phyloP scores from a whole-genome alignment of 805 yeast species.

The Spencermartinsiella europaea region DNA sequence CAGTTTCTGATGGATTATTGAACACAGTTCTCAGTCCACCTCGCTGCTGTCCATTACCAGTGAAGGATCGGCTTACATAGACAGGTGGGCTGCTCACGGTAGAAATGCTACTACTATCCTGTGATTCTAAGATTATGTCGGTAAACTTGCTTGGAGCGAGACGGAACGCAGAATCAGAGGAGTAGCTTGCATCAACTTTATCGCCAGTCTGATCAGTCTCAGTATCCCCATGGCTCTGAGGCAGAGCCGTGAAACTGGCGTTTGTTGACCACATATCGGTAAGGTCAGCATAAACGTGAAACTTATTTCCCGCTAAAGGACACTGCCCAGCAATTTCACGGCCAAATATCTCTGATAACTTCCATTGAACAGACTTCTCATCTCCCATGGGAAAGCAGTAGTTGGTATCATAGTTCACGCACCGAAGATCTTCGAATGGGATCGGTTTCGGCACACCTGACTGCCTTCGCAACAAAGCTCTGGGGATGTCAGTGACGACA shows the following conservation, averaged over 20 bases:
- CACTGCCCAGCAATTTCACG: slow-evolving; percentile 55
- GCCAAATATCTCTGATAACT: slow-evolving; percentile 66
- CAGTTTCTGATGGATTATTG: slow-evolving; percentile 52
- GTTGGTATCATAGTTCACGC: slow-evolving; percentile 55
- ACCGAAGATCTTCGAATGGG: slow-evolving; percentile 61
- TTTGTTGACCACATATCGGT: slow-evolving; percentile 12
- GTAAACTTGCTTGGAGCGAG: slow-evolving; percentile 1
- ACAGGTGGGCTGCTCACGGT: slow-evolving; percentile 53
- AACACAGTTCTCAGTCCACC: slow-evolving; percentile 84
- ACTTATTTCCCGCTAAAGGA: slow-evolving; percentile 42
- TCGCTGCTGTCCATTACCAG: slow-evolving; percentile 85
- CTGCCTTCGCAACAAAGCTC: slow-evolving; percentile 54
- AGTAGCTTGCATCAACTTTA: neutral
- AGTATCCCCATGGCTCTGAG: neutral
- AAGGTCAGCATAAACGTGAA: slow-evolving; percentile 25
- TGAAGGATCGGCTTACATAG: slow-evolving; percentile 72
- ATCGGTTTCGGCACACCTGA: slow-evolving; percentile 79
- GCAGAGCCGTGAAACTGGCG: neutral
- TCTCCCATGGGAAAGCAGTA: slow-evolving; percentile 77
- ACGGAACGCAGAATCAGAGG: neutral
- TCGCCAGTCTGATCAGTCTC: neutral
- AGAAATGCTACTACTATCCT: slow-evolving; percentile 41
- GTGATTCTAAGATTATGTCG: slow-evolving; percentile 40
- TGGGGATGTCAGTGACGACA: slow-evolving; percentile 65
- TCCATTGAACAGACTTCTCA: slow-evolving; percentile 42